Conservation (phyloP, 2,329 filamentous ascomycete genomes). For the Capronia coronata region DNA sequence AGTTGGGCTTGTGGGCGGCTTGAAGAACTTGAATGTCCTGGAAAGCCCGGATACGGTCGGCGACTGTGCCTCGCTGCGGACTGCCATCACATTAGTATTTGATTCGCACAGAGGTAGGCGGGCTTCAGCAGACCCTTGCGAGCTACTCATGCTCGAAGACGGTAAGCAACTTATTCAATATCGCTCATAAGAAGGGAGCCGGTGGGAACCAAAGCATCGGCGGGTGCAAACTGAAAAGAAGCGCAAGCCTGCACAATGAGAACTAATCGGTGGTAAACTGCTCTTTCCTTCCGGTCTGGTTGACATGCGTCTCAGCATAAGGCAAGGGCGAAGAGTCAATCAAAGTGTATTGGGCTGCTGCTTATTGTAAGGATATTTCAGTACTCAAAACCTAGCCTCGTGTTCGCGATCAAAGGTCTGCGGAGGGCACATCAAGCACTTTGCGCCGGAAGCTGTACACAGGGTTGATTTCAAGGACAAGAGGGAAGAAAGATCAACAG, state of each 20-base stretch:
- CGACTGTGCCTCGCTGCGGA: constrained; percentile 24
- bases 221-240: neutral
- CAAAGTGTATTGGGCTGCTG: too few relatives aligned
- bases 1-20: constrained; percentile 7
- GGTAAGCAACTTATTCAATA: constrained; percentile 11
- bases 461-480: neutral
- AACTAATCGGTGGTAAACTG: neutral
- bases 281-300: neutral
- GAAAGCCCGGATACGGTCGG: constrained; percentile 26
- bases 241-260: neutral
- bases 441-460: neutral
- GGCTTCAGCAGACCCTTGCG: constrained; percentile 9
- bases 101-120: neutral
- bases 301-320: neutral
- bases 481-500: neutral
- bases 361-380: too few relatives aligned
- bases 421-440: neutral
- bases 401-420: too few relatives aligned
- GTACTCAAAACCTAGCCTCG: too few relatives aligned
- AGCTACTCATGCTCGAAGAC: constrained; percentile 20
- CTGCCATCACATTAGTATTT: constrained; percentile 9
- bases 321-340: neutral
- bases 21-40: constrained; percentile 19
- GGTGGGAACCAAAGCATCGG: neutral
- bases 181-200: constrained; percentile 8